Evolutionary conservation across 2,329 filamentous ascomycete species (phyloP).

Genomic region (Neonectria hederae): DNA sequence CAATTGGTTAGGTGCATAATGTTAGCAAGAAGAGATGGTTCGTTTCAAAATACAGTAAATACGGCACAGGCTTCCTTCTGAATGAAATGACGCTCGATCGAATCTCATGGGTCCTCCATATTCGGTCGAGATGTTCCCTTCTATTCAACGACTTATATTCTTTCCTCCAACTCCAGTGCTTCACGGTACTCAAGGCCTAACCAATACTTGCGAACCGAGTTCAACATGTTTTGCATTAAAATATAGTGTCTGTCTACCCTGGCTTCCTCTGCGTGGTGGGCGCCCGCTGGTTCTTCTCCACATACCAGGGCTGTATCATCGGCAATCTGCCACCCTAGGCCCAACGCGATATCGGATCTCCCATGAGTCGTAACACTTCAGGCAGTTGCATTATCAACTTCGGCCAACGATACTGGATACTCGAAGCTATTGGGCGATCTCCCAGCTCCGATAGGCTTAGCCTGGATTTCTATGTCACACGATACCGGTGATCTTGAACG

Average conservation of each 20-base stretch:
- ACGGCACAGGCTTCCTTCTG: not conserved
- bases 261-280: not conserved
- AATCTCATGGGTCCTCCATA: not conserved
- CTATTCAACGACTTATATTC: not conserved
- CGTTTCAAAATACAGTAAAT: not conserved
- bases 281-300: constrained; percentile 1
- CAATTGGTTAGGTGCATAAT: not conserved
- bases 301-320: not conserved
- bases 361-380: not conserved
- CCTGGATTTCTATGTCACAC: not conserved
- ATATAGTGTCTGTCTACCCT: not conserved
- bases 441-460: no score
- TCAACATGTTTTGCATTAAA: not conserved
- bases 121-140: not conserved
- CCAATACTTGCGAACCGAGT: not conserved
- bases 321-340: constrained; percentile 11
- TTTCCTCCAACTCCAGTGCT: not conserved
- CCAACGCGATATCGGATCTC: not conserved
- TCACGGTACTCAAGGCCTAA: not conserved
- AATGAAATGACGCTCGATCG: not conserved
- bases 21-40: not conserved
- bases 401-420: not conserved
- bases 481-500: not conserved
- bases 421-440: not conserved
- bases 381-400: not conserved